Evolutionary conservation across 2,329 filamentous ascomycete species (phyloP).

Genomic region (Cladosporium halotolerans): DNA sequence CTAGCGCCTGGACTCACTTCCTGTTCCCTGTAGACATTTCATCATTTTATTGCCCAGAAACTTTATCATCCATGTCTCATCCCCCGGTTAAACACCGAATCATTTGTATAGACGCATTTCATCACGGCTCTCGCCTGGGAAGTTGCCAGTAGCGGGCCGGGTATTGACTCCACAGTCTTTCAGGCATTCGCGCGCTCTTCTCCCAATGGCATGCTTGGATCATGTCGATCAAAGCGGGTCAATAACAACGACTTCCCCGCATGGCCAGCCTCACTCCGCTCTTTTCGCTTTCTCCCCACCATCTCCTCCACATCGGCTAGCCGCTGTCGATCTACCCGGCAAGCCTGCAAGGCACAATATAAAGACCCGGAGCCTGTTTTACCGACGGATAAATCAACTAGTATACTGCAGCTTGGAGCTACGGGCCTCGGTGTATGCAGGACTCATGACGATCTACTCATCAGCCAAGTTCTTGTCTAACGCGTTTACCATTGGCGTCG

Average conservation of each 20-base stretch:
- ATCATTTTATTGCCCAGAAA: no score
- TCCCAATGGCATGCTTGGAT: no score
- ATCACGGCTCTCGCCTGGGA: no score
- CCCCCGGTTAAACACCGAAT: no score
- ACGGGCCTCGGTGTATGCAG: slow-evolving; percentile 1
- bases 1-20: no score
- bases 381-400: slow-evolving; percentile 7
- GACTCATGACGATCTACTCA: slow-evolving; percentile 2
- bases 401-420: neutral
- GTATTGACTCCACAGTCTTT: no score
- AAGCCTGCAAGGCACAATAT: slow-evolving; percentile 4
- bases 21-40: no score
- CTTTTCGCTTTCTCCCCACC: neutral
- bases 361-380: slow-evolving; percentile 9
- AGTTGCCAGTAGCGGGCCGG: no score
- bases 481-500: slow-evolving; percentile 2
- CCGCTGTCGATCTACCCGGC: slow-evolving; percentile 2
- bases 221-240: slow-evolving; percentile 5
- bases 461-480: slow-evolving; percentile 3
- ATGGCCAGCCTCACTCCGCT: neutral
- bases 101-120: no score
- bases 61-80: no score
- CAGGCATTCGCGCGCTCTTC: no score
- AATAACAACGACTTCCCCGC: slow-evolving; percentile 7
- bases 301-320: neutral